phyloP scores from a whole-genome alignment of 345 rosid species.

The Zanthoxylum bungeanum region DNA sequence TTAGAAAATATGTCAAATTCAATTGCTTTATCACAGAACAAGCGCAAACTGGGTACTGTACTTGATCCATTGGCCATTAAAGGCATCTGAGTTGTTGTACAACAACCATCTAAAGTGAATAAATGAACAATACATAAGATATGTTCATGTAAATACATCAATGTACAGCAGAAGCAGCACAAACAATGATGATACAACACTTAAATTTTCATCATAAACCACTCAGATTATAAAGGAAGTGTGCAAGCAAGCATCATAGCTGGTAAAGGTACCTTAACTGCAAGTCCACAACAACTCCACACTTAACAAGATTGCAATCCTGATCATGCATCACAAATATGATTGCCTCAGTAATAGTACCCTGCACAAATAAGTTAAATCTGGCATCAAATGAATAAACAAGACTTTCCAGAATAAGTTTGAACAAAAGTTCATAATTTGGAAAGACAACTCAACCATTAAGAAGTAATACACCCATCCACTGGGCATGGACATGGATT shows the following conservation, averaged over 20 bases:
- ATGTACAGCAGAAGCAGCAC: background rate
- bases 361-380: background rate
- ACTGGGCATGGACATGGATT: background rate
- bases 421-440: background rate
- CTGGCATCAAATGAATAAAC: background rate
- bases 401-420: background rate
- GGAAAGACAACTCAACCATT: background rate
- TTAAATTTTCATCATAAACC: slow-evolving; percentile 8
- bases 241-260: background rate
- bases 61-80: background rate
- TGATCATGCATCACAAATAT: slow-evolving; percentile 4
- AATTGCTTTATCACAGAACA: background rate
- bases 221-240: background rate
- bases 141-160: background rate
- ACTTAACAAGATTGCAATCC: background rate
- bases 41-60: background rate
- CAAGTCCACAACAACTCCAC: slow-evolving; percentile 1
- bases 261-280: background rate
- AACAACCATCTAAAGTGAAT: background rate
- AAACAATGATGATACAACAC: slow-evolving; percentile 1
- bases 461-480: no score
- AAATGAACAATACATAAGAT: background rate
- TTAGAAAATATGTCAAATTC: background rate
- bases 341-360: background rate
- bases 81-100: background rate